These are phyloP conservation scores for Diplogelasinospora grovesii DNA, from an alignment of 495 filamentous ascomycete species.

Conservation along the genomic window DNA sequence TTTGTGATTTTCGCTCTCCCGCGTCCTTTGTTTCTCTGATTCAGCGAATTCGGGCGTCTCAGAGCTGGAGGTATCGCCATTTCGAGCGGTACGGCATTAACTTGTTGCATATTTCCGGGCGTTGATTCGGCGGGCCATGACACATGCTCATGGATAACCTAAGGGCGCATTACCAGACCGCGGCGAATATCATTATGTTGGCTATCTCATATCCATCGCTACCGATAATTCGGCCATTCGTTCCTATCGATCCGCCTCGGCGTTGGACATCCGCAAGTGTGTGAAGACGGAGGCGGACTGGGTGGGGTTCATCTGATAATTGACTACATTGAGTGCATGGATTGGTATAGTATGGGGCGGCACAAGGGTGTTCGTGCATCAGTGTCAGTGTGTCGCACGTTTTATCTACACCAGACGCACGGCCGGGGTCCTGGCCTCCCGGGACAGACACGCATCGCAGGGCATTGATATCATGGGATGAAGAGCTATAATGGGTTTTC, in stretches of 20 bases:
- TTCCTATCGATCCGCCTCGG: conserved; percentile 7
- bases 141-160: too few relatives aligned
- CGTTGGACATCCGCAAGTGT: conserved; percentile 10
- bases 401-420: conserved; percentile 19
- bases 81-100: conserved; percentile 3
- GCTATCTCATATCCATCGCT: conserved; percentile 1
- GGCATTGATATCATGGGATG: conserved; percentile 17
- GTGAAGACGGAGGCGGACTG: too few relatives aligned
- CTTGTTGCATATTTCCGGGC: not conserved
- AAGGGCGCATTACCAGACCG: too few relatives aligned
- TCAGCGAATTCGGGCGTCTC: too few relatives aligned
- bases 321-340: not conserved
- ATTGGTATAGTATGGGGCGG: conserved; percentile 8
- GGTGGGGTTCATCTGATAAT: conserved; percentile 15
- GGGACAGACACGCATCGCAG: too few relatives aligned
- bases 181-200: too few relatives aligned
- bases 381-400: conserved; percentile 20
- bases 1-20: too few relatives aligned
- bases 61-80: too few relatives aligned
- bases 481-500: too few relatives aligned
- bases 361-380: conserved; percentile 16
- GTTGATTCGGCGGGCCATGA: too few relatives aligned
- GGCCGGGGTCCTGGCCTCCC: too few relatives aligned
- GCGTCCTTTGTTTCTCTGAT: too few relatives aligned
- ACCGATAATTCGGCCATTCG: conserved; percentile 2